These are phyloP conservation scores for Hypoxylon fragiforme DNA, from an alignment of 495 filamentous ascomycete genomes.

Conservation along the genomic window DNA sequence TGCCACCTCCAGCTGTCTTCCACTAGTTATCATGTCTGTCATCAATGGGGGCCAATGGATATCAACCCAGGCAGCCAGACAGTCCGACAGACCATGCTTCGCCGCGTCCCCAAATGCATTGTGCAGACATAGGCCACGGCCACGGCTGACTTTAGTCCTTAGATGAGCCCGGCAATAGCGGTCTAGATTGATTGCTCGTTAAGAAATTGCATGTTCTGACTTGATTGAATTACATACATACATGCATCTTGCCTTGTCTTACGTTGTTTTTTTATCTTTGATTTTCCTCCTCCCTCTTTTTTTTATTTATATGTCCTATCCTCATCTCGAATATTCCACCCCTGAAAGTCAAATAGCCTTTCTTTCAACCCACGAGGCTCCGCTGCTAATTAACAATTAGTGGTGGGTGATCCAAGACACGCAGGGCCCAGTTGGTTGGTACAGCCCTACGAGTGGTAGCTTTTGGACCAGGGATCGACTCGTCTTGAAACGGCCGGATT, in stretches of 20 bases:
- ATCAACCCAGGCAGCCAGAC: no score
- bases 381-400: not conserved
- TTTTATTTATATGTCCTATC: not conserved
- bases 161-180: conserved; percentile 26
- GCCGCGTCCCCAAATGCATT: not conserved
- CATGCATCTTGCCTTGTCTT: not conserved
- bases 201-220: conserved; percentile 1
- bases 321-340: not conserved
- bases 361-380: not conserved
- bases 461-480: conserved; percentile 28
- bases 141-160: conserved; percentile 17
- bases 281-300: not conserved
- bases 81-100: no score
- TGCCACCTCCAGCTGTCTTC: conserved; percentile 23
- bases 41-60: conserved; percentile 30
- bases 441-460: conserved; percentile 36
- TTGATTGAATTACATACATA: not conserved
- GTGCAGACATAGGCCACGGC: conserved; percentile 1
- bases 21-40: not conserved
- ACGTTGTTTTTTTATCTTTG: not conserved
- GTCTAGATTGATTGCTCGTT: conserved; percentile 15
- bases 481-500: conserved; percentile 28
- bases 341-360: not conserved
- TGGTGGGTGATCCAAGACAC: conserved; percentile 34
- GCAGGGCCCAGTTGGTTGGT: conserved; percentile 31